Evolutionary conservation across 306 rosid species (phyloP), one percentile per base, ranked within the genome.

Genomic region (Dalbergia cultrata): DNA sequence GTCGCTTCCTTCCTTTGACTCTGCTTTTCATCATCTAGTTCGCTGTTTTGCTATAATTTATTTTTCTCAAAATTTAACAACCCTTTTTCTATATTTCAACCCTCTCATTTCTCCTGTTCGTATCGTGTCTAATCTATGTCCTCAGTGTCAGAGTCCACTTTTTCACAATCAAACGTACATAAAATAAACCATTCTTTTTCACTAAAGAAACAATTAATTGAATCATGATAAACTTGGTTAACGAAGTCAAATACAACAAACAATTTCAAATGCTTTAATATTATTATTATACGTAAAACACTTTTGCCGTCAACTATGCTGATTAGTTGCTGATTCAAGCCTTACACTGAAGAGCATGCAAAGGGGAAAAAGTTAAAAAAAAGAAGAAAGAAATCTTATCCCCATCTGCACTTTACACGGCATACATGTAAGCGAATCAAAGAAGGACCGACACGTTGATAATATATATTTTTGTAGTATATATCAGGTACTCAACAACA

Each of bases 391-490:
- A 85, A 81, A 83, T 86, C 88, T 83, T 88, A 89, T 88, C 92
- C 78, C 35, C 54, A 81, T 44, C 17, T 41, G 49, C 8, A 44
- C 95, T 92, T 92, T 87, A 88, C 93, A 92, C 92, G 89, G 33
- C 89, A 81, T 21, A 56, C 90, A 79, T 31, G 56, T 13, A 61
- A 77, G 52, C 72, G 69, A 85, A 80, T 74, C 70, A 80, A 83
- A 59, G 67, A 52, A 35, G 17, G n/a, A 53, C 37, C 65, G 39
- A 64, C 17, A 50, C 2, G 72, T 61, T 14, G 22, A 70, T 78
- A 34, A 37, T 35, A 77, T 13, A 35, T 2, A 4, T 3, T 0
- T 0, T 8, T 44, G 50, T 44, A 44, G 49, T 44, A 21, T 21
- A 21, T 21, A 21, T 21, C 22, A 26, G 2, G 31, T 26, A 26